Percentiles rank a stretch among this genome's conserved stretches.
Conservation (phyloP, 2,329 filamentous ascomycete species). For the Colletotrichum abscissum region DNA sequence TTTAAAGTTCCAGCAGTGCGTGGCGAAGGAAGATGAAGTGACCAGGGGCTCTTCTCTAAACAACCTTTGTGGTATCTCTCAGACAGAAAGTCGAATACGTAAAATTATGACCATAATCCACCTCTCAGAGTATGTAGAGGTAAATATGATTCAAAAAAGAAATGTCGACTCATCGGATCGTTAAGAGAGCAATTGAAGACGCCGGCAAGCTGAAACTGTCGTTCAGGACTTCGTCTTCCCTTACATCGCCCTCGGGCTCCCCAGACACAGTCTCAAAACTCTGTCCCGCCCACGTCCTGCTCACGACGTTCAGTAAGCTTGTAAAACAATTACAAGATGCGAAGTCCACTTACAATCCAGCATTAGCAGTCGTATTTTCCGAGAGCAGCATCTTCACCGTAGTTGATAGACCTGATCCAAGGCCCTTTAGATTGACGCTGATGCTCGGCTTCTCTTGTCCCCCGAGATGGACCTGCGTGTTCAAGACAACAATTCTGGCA, state of each 20-base stretch:
- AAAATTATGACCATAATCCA: no score
- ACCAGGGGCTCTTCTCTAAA: no score
- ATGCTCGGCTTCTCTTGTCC: not conserved
- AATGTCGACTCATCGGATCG: not conserved
- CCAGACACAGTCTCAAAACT: not conserved
- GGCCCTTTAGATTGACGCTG: not conserved
- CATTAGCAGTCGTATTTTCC: not conserved
- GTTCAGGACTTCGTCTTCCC: not conserved
- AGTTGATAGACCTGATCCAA: not conserved
- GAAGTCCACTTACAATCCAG: not conserved
- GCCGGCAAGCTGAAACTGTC: not conserved
- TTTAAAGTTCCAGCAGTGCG: no score
- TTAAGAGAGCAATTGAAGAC: not conserved
- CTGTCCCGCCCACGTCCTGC: not conserved
- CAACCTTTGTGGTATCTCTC: no score
- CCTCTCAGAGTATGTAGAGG: no score
- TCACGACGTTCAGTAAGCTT: not conserved
- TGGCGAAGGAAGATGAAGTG: no score
- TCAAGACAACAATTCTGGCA: not conserved
- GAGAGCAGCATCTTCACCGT: not conserved
- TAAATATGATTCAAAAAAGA: no score
- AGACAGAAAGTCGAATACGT: no score
- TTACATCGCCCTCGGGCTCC: not conserved
- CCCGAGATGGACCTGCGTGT: slow-evolving; percentile 1
- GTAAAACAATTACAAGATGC: not conserved